These are phyloP conservation scores for Aspergillus amoenus DNA, from an alignment of 2,329 filamentous ascomycete species.

Conservation along the genomic window DNA sequence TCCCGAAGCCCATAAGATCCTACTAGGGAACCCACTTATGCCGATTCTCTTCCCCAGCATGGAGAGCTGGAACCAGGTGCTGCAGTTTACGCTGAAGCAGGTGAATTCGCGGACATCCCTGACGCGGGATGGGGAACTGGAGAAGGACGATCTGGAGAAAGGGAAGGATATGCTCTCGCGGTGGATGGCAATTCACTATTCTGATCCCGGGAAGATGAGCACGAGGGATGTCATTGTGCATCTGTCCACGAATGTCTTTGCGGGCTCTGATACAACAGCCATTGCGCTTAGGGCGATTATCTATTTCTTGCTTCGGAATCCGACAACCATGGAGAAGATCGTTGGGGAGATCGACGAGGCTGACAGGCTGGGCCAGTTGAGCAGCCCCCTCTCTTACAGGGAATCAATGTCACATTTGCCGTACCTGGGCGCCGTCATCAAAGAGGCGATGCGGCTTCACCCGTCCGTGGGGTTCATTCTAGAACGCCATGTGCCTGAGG, in stretches of 20 bases:
- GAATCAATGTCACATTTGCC: slow-evolving; percentile 55
- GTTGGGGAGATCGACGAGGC: slow-evolving; percentile 49
- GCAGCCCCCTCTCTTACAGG: neutral
- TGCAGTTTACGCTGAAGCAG: slow-evolving; percentile 6
- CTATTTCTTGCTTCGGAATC: slow-evolving; percentile 1
- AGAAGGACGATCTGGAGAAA: neutral
- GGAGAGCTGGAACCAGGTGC: slow-evolving; percentile 6
- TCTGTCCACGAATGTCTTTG: slow-evolving; percentile 4
- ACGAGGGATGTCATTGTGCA: slow-evolving; percentile 3
- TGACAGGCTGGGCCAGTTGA: slow-evolving; percentile 40
- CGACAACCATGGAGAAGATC: slow-evolving; percentile 14
- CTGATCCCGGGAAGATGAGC: slow-evolving; percentile 1
- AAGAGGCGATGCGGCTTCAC: slow-evolving; percentile 75
- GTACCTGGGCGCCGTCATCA: slow-evolving; percentile 75
- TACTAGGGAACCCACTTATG: slow-evolving; percentile 10
- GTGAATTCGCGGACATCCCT: neutral
- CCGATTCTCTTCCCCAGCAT: neutral
- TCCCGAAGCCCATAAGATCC: slow-evolving; percentile 64
- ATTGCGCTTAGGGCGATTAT: slow-evolving; percentile 4
- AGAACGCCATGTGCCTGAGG: slow-evolving; percentile 70
- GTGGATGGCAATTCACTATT: slow-evolving; percentile 3
- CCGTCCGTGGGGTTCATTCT: slow-evolving; percentile 71
- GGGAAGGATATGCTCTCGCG: slow-evolving; percentile 4
- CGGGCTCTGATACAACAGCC: neutral
- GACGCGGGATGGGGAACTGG: neutral